phyloP scores from a whole-genome alignment of 192 early-diverging fungal genomes.

The Coemansia reversa region DNA sequence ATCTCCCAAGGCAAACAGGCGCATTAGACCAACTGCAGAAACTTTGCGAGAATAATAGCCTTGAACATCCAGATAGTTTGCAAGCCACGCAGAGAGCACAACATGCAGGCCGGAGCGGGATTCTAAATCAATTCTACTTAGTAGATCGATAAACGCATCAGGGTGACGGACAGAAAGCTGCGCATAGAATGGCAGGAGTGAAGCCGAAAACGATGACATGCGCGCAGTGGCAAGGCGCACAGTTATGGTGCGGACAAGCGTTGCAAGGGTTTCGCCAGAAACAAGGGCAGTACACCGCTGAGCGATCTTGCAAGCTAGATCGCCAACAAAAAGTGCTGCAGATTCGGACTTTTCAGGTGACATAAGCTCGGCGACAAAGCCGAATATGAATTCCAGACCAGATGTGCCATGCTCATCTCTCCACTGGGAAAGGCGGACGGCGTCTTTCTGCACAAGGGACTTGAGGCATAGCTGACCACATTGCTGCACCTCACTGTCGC shows the following conservation, averaged over 20 bases:
- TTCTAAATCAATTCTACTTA: constrained; percentile 58
- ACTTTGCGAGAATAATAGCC: constrained; percentile 81
- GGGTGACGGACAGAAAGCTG: constrained; percentile 74
- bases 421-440: constrained; percentile 74
- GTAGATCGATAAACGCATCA: constrained; percentile 71
- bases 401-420: constrained; percentile 44
- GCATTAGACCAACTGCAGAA: constrained; percentile 75
- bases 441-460: constrained; percentile 76
- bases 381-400: constrained; percentile 80
- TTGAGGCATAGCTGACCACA: constrained; percentile 86
- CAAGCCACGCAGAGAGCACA: constrained; percentile 77
- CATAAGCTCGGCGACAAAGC: constrained; percentile 77
- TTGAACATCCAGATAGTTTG: constrained; percentile 76
- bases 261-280: constrained; percentile 55
- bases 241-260: constrained; percentile 76
- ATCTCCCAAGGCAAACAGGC: constrained; percentile 69
- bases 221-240: constrained; percentile 68
- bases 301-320: constrained; percentile 80
- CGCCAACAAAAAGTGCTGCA: constrained; percentile 85
- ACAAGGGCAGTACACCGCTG: constrained; percentile 61
- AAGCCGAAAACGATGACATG: constrained; percentile 80
- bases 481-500: constrained; percentile 81
- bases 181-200: constrained; percentile 82
- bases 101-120: constrained; percentile 71
- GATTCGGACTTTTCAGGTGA: constrained; percentile 76